Base-by-base conservation (phyloP, 106 monocot genomes). In the Iris macrosiphon region DNA sequence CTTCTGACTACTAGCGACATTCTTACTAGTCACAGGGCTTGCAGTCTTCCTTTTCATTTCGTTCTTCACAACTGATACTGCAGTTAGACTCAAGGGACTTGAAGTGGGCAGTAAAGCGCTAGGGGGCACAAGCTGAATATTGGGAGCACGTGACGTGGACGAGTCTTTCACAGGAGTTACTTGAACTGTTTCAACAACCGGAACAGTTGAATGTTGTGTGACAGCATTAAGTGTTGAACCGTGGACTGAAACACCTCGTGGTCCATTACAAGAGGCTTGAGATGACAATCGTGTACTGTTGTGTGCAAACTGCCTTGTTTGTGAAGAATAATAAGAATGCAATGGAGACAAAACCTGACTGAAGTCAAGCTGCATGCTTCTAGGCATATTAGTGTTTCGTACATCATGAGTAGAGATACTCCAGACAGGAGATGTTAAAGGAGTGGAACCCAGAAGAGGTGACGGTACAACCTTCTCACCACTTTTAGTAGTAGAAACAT, bases 321-420 rank as follows among this genome's bases (percentile, higher is more conserved):
- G 76, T 13, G 79, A 40, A 52, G 72, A 45, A 55, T 74, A 81
- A 58, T 73, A 79, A 25, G 87, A n/a, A 58, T 58, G 55, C 31
- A 78, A 25, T 7, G 86, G 83, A 59, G 83, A 67, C 32, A 75
- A 27, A 40, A 71, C 57, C 34, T 73, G 82, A 57, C 30, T 65
- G 59, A 75, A 78, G 37, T 89, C 84, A 43, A 86, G 19, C 17
- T 77, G 50, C n/a, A 61, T 59, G 13, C 74, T 70, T 61, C 80
- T 77, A 45, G 69, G 46, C 31, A 80, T 40, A 53, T 54, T 79
- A 17, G 77, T 58, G 19, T 49, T 31, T 24, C 69, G 57, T 45
- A 33, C 52, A 73, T 79, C 78, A 64, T 27, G 62, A 31, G 52
- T 53, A 24, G 79, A 55, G 7, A 69, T 19, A 55, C 54, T 71